Evolutionary conservation across 345 rosid genomes (phyloP).

Genomic region (Erucastrum elatum): DNA sequence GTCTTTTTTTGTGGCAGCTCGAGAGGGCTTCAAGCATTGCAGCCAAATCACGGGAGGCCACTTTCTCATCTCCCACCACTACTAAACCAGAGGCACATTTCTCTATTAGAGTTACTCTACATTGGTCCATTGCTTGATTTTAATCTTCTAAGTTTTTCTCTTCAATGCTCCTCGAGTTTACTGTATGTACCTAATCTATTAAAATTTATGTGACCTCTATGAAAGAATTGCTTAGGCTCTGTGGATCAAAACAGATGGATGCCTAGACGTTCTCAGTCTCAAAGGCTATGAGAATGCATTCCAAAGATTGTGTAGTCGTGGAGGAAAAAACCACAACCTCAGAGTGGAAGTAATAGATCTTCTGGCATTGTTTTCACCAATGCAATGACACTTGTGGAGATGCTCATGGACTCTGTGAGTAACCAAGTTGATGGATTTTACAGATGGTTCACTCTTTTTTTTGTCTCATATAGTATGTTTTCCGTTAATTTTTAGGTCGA

Average conservation of each 20-base stretch:
- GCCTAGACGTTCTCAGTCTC: slow-evolving; percentile 65
- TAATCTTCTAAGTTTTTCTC: slow-evolving; percentile 72
- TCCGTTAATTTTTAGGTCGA: slow-evolving; percentile 51
- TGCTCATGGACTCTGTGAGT: slow-evolving; percentile 91
- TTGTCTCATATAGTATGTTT: neutral
- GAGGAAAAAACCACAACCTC: slow-evolving; percentile 56
- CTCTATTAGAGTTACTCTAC: slow-evolving; percentile 74
- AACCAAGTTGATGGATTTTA: neutral
- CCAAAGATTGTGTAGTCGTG: slow-evolving; percentile 24
- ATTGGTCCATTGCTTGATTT: slow-evolving; percentile 75
- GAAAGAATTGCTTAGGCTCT: slow-evolving; percentile 67
- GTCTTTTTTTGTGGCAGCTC: no score
- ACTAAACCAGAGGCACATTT: slow-evolving; percentile 37
- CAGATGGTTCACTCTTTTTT: neutral
- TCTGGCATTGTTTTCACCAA: slow-evolving; percentile 79
- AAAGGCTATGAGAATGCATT: slow-evolving; percentile 45
- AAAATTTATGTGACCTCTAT: slow-evolving; percentile 56
- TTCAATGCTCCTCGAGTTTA: slow-evolving; percentile 46
- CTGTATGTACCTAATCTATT: slow-evolving; percentile 13
- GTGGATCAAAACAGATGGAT: slow-evolving; percentile 62
- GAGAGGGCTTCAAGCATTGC: no score
- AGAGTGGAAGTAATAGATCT: slow-evolving; percentile 75
- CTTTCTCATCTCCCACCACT: no score
- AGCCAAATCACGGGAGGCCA: no score
- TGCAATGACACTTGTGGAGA: slow-evolving; percentile 70